These are phyloP conservation scores for Pulveroboletus sp. DNA, from an alignment of 768 basidiomycete species.

Conservation along the genomic window DNA sequence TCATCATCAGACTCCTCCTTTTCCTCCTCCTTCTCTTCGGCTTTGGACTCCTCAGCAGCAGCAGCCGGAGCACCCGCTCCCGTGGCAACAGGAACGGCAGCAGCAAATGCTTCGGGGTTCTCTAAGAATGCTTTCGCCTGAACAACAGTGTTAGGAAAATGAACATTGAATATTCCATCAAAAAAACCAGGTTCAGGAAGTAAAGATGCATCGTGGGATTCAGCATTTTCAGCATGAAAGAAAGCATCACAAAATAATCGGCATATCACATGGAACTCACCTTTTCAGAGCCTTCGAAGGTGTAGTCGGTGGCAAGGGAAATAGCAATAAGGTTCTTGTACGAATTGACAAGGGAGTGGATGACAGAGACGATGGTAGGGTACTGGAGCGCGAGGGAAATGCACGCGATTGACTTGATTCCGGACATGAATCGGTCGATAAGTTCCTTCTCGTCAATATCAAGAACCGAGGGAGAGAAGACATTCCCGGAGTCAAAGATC, in stretches of 20 bases:
- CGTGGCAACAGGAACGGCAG: constrained; percentile 62
- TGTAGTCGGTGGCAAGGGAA: constrained; percentile 87
- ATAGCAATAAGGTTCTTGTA: constrained; percentile 98
- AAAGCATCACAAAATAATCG: constrained; percentile 22
- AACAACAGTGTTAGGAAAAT: constrained; percentile 7
- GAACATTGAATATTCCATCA: constrained; percentile 27
- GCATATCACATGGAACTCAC: constrained; percentile 40
- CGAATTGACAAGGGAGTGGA: constrained; percentile 94
- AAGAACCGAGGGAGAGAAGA: constrained; percentile 85
- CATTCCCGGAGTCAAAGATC: constrained; percentile 92
- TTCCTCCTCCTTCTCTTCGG: constrained; percentile 75
- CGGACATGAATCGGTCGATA: constrained; percentile 85
- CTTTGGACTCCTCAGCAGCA: constrained; percentile 55
- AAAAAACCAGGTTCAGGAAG: too few relatives aligned
- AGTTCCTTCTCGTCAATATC: constrained; percentile 92
- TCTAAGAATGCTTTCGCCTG: constrained; percentile 95
- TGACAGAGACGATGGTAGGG: constrained; percentile 91
- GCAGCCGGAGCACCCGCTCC: constrained; percentile 49
- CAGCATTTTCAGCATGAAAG: constrained; percentile 84
- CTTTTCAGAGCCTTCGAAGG: constrained; percentile 92
- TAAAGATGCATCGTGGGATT: constrained; percentile 43
- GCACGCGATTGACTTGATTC: constrained; percentile 92
- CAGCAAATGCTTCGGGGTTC: constrained; percentile 97
- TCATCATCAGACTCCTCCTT: constrained; percentile 86
- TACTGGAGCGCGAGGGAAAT: constrained; percentile 95